Percentiles rank a stretch among this genome's conserved stretches.
These are phyloP conservation scores for Trametes versicolor DNA, from an alignment of 1,284 basidiomycete species.

Conservation along the genomic window DNA sequence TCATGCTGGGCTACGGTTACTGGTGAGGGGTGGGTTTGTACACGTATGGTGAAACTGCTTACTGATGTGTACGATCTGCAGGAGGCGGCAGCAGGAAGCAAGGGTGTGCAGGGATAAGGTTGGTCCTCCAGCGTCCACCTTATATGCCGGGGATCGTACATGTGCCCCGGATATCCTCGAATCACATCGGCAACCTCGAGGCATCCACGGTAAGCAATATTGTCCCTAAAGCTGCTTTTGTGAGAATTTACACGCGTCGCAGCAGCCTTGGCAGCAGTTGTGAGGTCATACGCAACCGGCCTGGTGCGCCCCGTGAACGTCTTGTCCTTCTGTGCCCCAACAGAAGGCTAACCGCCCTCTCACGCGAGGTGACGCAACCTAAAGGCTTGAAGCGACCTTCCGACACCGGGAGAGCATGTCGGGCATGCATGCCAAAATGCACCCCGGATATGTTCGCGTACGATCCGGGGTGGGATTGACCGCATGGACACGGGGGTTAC, in stretches of 20 bases:
- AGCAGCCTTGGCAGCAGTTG: background rate
- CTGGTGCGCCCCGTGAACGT: background rate
- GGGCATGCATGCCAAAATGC: background rate
- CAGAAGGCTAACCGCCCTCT: background rate
- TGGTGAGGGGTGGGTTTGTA: no score
- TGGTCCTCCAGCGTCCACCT: background rate
- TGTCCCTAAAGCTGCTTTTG: background rate
- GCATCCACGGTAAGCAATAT: background rate
- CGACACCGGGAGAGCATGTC: background rate
- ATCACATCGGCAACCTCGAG: background rate
- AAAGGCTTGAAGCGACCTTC: no score
- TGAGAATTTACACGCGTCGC: background rate
- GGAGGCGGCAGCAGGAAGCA: background rate
- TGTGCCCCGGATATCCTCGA: background rate
- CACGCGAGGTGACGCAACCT: background rate
- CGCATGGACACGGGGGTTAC: background rate
- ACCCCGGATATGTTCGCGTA: no score
- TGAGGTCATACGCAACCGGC: background rate
- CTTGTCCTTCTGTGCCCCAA: background rate
- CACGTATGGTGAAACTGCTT: no score
- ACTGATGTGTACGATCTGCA: no score
- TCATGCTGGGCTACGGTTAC: constrained; percentile 18
- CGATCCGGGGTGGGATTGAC: no score
- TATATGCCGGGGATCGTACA: background rate
- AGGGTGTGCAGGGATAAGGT: background rate